Base-by-base conservation (phyloP, 129 eudicot genomes). In the Flaveria ramosissima region DNA sequence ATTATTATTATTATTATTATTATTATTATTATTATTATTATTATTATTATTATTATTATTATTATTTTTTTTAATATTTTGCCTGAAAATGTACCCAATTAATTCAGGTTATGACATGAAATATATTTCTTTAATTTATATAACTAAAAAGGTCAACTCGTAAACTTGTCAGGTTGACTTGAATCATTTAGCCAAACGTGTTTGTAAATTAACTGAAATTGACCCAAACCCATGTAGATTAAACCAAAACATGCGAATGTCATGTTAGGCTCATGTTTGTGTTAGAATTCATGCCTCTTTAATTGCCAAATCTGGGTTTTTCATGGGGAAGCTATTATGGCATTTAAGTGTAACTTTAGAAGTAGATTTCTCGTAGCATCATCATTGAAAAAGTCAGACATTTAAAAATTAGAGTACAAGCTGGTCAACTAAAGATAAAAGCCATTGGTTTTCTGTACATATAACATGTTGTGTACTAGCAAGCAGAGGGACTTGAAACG, bases 401-500 rank as follows among this genome's bases (percentile, higher is more conserved):
- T 36, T 42, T 42, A 78, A 70, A 16, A 42, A 60, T 17, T 10
- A 41, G 48, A 32, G 72, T 61, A 71, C 82, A 71, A 70, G 13
- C 43, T 71, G 71, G 82, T 70, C 71, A 71, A 60, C 71, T 8
- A 48, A 59, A 78, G 61, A 61, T 70, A 7, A 71, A 61, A 78
- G 77, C 67, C 83, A 71, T 26, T 61, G 42, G 72, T 61, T 78
- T 78, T 78, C 52, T 78, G 72, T 15, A 71, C 23, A 57, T 51
- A 36, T 41, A 61, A 47, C 55, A 67, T 52, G 65, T n/a, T 26
- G 62, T 71, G 64, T 70, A 70, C 77, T 61, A 78, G 64, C 66
- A 71, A 62, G 61, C 71, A 48, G 47, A 39, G 65, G 72, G 30
- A 47, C 64, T 23, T 78, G 4, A 78, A 69, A 59, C 23, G 45